These are phyloP conservation scores for Paspalum notatum DNA, from an alignment of 176 grass and related monocot genomes.

Conservation along the genomic window DNA sequence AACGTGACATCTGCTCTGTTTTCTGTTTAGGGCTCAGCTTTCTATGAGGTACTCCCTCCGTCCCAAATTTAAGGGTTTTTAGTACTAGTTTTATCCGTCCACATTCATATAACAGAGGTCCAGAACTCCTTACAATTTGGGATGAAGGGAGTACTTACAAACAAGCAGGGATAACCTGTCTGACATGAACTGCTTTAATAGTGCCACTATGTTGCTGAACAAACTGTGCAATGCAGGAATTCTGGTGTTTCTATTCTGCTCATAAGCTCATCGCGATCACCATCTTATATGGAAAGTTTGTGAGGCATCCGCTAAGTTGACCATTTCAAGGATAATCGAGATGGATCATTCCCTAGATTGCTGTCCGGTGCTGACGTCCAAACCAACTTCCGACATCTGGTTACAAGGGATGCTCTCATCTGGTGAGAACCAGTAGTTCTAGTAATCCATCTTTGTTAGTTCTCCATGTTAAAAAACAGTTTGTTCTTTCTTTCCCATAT, in stretches of 20 bases:
- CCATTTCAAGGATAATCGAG: conserved; percentile 51
- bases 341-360: conserved; percentile 51
- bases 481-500: neutral
- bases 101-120: too few species aligned
- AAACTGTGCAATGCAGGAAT: conserved; percentile 45
- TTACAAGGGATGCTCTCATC: conserved; percentile 66
- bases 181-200: neutral
- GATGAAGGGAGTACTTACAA: too few species aligned
- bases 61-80: too few species aligned
- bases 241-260: conserved; percentile 64
- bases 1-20: neutral
- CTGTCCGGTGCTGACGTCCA: conserved; percentile 64
- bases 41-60: neutral
- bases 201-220: conserved; percentile 8
- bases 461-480: too few species aligned
- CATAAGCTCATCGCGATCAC: conserved; percentile 45
- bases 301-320: conserved; percentile 51
- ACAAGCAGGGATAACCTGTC: neutral
- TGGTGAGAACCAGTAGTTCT: conserved; percentile 43
- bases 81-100: too few species aligned
- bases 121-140: too few species aligned
- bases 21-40: neutral
- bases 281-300: conserved; percentile 54
- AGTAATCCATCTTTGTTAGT: neutral
- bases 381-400: conserved; percentile 55